Evolutionary conservation across 116 monocot genomes (phyloP).

Genomic region (Cymodocea nodosa): DNA sequence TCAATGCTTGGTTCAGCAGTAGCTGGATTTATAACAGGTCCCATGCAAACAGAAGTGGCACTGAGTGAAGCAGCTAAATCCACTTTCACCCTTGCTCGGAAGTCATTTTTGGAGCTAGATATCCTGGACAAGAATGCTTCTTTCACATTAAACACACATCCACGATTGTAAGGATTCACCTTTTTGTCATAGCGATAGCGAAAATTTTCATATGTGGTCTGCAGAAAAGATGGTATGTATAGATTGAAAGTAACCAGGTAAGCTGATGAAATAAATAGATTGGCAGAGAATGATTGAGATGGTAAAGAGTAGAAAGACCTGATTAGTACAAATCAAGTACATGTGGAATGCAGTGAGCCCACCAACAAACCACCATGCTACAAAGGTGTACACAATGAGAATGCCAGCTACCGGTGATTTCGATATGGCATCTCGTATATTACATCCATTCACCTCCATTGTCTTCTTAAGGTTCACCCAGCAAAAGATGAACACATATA

Average conservation of each 20-base stretch:
- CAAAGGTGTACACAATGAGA: conserved; percentile 52
- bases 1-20: conserved; percentile 35
- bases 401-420: conserved; percentile 45
- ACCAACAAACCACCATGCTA: conserved; percentile 60
- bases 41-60: conserved; percentile 18
- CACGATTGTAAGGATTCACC: conserved; percentile 62
- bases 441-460: conserved; percentile 19
- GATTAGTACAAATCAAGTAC: conserved; percentile 53
- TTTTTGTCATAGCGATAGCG: conserved; percentile 66
- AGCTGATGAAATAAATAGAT: neutral
- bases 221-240: conserved; percentile 4
- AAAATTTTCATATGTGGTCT: conserved; percentile 91
- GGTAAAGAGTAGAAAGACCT: conserved; percentile 16
- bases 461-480: conserved; percentile 38
- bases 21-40: conserved; percentile 18
- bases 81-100: conserved; percentile 48
- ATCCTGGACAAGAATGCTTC: conserved; percentile 60
- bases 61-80: conserved; percentile 14
- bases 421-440: conserved; percentile 33
- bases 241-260: neutral
- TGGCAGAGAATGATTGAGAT: neutral
- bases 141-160: conserved; percentile 33
- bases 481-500: conserved; percentile 51
- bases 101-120: conserved; percentile 46
- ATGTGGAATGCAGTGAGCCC: conserved; percentile 52